phyloP scores from a whole-genome alignment of 2,329 filamentous ascomycete genomes.

The Aspergillus sp. region DNA sequence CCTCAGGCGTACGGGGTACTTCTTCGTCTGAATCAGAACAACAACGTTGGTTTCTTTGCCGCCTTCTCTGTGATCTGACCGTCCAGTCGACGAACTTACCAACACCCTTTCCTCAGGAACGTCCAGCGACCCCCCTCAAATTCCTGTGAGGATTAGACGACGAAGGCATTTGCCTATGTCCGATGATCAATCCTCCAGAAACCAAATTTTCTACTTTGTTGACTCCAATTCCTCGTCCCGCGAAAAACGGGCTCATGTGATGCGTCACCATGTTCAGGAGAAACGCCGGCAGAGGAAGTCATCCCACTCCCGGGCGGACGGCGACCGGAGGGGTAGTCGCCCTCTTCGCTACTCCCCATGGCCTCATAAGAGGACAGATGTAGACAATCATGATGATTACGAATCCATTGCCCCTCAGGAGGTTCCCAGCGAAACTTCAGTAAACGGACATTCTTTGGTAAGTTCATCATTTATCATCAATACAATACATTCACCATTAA shows the following conservation, averaged over 20 bases:
- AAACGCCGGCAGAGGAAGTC: conserved; percentile 38
- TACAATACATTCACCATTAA: background rate
- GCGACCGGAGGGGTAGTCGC: conserved; percentile 18
- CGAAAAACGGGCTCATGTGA: conserved; percentile 47
- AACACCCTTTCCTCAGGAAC: conserved; percentile 18
- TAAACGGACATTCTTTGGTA: background rate
- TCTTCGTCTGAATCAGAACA: conserved; percentile 15
- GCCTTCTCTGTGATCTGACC: background rate
- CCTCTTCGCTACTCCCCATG: conserved; percentile 26
- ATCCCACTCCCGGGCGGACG: conserved; percentile 22
- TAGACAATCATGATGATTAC: conserved; percentile 3
- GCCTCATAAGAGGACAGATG: conserved; percentile 22
- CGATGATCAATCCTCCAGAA: conserved; percentile 26
- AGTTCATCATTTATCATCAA: conserved; percentile 4
- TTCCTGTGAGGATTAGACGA: conserved; percentile 23
- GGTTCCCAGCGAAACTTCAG: conserved; percentile 1
- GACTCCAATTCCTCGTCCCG: conserved; percentile 43
- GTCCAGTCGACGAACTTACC: conserved; percentile 11
- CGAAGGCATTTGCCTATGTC: conserved; percentile 30
- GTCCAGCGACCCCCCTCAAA: conserved; percentile 20
- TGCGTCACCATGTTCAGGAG: conserved; percentile 48
- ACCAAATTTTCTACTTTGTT: conserved; percentile 44
- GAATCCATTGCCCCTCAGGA: conserved; percentile 2
- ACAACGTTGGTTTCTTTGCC: conserved; percentile 20
- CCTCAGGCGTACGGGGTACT: conserved; percentile 9